phyloP scores from a whole-genome alignment of 768 basidiomycete genomes.

The Neoboletus subvelutipes region DNA sequence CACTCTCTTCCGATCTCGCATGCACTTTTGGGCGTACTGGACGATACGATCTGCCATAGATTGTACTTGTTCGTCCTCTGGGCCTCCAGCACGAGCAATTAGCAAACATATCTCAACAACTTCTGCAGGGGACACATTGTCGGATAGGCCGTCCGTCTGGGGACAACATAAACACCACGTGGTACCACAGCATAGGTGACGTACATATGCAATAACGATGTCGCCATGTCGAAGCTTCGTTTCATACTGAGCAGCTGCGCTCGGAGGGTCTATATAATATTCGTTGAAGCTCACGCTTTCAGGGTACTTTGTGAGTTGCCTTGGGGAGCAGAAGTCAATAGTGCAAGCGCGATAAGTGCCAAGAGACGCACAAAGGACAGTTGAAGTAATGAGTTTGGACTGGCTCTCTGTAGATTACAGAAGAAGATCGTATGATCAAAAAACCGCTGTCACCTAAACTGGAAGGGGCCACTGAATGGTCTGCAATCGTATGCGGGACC shows the following conservation, averaged over 20 bases:
- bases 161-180: conserved; percentile 5
- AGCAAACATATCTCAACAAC: conserved; percentile 69
- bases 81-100: conserved; percentile 51
- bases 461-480: conserved; percentile 7
- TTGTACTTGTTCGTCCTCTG: conserved; percentile 65
- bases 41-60: conserved; percentile 72
- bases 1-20: conserved; percentile 60
- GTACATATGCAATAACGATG: conserved; percentile 49
- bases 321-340: conserved; percentile 11
- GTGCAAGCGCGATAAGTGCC: neutral
- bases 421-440: conserved; percentile 65
- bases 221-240: conserved; percentile 52
- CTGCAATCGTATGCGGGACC: neutral
- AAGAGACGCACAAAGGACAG: conserved; percentile 30
- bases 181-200: conserved; percentile 10
- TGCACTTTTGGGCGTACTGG: conserved; percentile 65
- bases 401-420: conserved; percentile 50
- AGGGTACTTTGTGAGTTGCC: conserved; percentile 39
- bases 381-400: conserved; percentile 36
- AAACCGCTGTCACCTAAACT: conserved; percentile 83
- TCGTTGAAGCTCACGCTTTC: conserved; percentile 5
- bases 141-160: conserved; percentile 56
- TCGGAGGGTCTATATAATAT: conserved; percentile 37
- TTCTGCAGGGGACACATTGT: conserved; percentile 65
- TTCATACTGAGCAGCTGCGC: conserved; percentile 45